Evolutionary conservation across 129 eudicot genomes (phyloP).

Genomic region (Mikania micrantha): DNA sequence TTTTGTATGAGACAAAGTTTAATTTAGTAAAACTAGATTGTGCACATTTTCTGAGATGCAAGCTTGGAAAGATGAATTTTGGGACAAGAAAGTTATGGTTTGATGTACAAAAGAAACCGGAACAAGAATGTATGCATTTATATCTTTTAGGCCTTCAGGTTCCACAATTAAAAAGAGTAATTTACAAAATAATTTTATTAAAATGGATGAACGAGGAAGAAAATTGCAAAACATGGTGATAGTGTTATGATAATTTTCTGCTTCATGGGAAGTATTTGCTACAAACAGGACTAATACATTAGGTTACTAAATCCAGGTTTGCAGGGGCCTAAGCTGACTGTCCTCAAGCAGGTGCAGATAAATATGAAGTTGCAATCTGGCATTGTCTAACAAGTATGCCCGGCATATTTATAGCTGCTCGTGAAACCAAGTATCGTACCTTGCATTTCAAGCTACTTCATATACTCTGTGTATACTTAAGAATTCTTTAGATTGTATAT

Average conservation of each 20-base stretch:
- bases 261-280: constrained; percentile 12
- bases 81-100: background rate
- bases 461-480: constrained; percentile 4
- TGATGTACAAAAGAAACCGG: background rate
- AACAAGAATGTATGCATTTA: background rate
- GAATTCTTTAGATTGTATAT: constrained; percentile 16
- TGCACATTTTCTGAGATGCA: background rate
- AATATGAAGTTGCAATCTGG: constrained; percentile 32
- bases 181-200: background rate
- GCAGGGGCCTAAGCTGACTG: constrained; percentile 22
- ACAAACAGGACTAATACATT: constrained; percentile 15
- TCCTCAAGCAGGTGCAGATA: constrained; percentile 12
- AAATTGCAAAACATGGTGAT: constrained; percentile 11
- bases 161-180: background rate
- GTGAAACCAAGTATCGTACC: constrained; percentile 73
- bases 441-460: constrained; percentile 12
- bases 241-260: constrained; percentile 4
- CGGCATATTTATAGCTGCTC: constrained; percentile 80
- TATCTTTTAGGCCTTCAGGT: constrained; percentile 2
- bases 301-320: constrained; percentile 36
- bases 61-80: background rate
- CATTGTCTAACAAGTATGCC: constrained; percentile 72
- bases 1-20: background rate
- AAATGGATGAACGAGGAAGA: constrained; percentile 2
- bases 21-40: background rate